Evolutionary conservation across 2,329 filamentous ascomycete species (phyloP).

Genomic region (Botrytis porri): DNA sequence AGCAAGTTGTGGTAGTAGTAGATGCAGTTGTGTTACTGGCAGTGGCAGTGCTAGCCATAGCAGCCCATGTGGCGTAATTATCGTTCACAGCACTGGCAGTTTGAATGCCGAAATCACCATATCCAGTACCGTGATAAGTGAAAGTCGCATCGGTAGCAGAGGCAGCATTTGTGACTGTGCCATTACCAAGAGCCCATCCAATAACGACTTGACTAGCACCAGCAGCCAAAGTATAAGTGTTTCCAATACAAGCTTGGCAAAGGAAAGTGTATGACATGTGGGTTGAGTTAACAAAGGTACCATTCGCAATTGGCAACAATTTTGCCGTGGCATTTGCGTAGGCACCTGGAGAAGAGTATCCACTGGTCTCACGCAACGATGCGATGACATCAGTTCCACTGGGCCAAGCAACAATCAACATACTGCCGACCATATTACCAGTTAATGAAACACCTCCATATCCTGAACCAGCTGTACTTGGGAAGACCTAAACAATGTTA

Average conservation of each 20-base stretch:
- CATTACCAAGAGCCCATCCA: slow-evolving; percentile 18
- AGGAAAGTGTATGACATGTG: slow-evolving; percentile 54
- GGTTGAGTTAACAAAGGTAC: slow-evolving; percentile 51
- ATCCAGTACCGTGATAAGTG: slow-evolving; percentile 15
- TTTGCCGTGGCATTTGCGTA: slow-evolving; percentile 44
- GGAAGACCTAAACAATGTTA: slow-evolving; percentile 9
- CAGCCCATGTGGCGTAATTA: slow-evolving; percentile 16
- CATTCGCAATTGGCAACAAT: slow-evolving; percentile 47
- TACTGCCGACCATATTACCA: slow-evolving; percentile 46
- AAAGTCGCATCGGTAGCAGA: slow-evolving; percentile 18
- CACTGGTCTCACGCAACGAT: slow-evolving; percentile 42
- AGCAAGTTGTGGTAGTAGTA: neutral
- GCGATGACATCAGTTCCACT: slow-evolving; percentile 44
- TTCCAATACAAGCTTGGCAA: slow-evolving; percentile 45
- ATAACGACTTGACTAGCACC: neutral
- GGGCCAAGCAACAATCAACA: slow-evolving; percentile 51
- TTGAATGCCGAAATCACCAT: slow-evolving; percentile 6
- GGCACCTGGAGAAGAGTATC: slow-evolving; percentile 47
- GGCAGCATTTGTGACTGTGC: slow-evolving; percentile 15
- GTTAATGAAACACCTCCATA: slow-evolving; percentile 50
- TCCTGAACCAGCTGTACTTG: slow-evolving; percentile 35
- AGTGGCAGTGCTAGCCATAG: slow-evolving; percentile 8
- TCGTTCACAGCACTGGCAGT: neutral
- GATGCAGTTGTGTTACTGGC: slow-evolving; percentile 10
- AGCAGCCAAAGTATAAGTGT: neutral